Conservation (phyloP, 768 basidiomycete species). For the Tricholoma flavovirens region DNA sequence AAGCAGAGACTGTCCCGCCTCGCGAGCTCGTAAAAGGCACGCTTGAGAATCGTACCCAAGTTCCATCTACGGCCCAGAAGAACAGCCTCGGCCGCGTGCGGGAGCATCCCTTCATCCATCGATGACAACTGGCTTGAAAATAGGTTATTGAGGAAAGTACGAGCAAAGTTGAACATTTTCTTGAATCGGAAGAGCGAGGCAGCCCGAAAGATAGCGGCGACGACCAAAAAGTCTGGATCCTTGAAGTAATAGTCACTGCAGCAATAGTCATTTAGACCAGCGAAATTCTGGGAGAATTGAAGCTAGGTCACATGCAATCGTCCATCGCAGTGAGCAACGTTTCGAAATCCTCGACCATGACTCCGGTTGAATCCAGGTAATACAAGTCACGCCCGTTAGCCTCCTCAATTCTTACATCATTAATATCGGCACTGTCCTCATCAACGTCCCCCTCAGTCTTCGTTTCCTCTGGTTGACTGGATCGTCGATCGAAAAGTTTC, state of each 20-base stretch:
- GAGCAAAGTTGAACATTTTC: constrained; percentile 20
- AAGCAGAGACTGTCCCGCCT: background rate
- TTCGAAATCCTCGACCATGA: constrained; percentile 11
- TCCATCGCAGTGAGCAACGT: constrained; percentile 14
- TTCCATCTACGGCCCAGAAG: constrained; percentile 24
- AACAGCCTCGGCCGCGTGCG: constrained; percentile 25
- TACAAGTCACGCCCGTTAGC: background rate
- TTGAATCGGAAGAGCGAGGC: constrained; percentile 25
- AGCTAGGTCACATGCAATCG: constrained; percentile 13
- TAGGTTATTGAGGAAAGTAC: constrained; percentile 18
- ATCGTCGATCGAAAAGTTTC: constrained; percentile 13
- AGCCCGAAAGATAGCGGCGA: constrained; percentile 29
- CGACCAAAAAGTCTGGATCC: constrained; percentile 19
- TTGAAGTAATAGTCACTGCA: constrained; percentile 16
- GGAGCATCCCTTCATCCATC: constrained; percentile 8
- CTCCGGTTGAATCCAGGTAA: constrained; percentile 1
- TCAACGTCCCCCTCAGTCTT: constrained; percentile 1
- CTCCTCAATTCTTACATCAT: background rate
- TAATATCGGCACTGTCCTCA: constrained; percentile 5
- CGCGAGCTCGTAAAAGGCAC: constrained; percentile 35
- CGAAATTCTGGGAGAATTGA: background rate
- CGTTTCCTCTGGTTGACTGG: background rate
- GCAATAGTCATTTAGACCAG: background rate
- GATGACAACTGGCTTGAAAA: constrained; percentile 23
- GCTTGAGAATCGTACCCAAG: constrained; percentile 24